Conservation (phyloP, 345 rosid genomes). For the Lumnitzera littorea region DNA sequence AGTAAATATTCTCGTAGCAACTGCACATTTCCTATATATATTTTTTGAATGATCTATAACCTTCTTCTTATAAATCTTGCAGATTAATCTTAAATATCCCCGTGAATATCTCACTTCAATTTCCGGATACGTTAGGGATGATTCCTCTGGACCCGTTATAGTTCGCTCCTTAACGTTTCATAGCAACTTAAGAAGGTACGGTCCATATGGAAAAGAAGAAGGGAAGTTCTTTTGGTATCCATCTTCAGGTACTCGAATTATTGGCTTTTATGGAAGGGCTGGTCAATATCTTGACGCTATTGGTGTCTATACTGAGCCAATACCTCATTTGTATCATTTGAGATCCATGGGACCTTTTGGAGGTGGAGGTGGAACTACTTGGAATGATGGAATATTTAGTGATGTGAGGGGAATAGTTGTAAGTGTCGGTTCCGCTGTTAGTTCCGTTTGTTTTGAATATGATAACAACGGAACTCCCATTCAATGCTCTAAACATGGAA, state of each 20-base stretch:
- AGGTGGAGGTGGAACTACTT: slow-evolving; percentile 1
- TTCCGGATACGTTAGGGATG: neutral
- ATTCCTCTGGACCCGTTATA: neutral
- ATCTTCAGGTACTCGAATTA: neutral
- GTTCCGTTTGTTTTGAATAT: slow-evolving; percentile 6
- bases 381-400: slow-evolving; percentile 7
- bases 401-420: slow-evolving; percentile 2
- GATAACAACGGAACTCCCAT: neutral
- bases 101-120: slow-evolving; percentile 9
- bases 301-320: neutral
- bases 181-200: slow-evolving; percentile 6
- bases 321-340: slow-evolving; percentile 4
- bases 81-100: slow-evolving; percentile 10
- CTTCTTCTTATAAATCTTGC: neutral
- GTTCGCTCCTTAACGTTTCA: slow-evolving; percentile 6
- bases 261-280: slow-evolving; percentile 2
- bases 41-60: no score
- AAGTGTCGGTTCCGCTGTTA: neutral
- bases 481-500: no score
- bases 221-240: slow-evolving; percentile 2
- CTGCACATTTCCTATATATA: no score
- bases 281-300: neutral
- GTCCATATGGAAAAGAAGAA: slow-evolving; percentile 4
- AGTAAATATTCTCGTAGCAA: no score
- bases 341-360: slow-evolving; percentile 8